Evolutionary conservation across 306 rosid genomes (phyloP).

Genomic region (Castanea crenata): DNA sequence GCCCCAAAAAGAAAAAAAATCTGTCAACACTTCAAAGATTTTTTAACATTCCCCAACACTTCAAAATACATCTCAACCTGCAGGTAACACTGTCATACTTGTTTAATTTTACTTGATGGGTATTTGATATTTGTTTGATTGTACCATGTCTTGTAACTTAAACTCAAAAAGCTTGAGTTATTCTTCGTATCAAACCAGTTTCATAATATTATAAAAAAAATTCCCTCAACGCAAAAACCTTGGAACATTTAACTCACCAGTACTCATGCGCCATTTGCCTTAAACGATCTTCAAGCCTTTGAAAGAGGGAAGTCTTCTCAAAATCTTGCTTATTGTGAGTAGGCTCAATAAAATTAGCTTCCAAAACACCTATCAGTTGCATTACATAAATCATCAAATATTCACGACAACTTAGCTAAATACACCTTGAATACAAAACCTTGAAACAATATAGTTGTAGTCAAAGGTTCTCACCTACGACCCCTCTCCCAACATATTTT

Average conservation of each 20-base stretch:
- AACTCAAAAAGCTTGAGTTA: too few species aligned
- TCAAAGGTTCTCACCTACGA: constrained; percentile 39
- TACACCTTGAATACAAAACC: neutral
- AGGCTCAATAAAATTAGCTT: constrained; percentile 53
- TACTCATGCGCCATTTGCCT: constrained; percentile 49
- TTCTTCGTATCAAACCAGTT: too few species aligned
- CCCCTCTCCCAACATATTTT: constrained; percentile 36
- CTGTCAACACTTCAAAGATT: too few species aligned
- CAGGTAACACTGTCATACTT: too few species aligned
- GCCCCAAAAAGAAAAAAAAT: too few species aligned
- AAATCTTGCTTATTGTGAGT: constrained; percentile 60
- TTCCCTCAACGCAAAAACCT: too few species aligned
- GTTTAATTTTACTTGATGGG: too few species aligned
- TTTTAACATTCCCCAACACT: too few species aligned
- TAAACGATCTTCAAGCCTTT: constrained; percentile 47
- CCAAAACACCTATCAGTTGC: constrained; percentile 37
- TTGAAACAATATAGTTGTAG: neutral
- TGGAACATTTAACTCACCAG: constrained; percentile 28
- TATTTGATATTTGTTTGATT: too few species aligned
- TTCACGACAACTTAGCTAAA: neutral
- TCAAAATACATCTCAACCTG: too few species aligned
- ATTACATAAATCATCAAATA: neutral
- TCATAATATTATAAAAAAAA: too few species aligned
- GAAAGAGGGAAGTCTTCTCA: constrained; percentile 50
- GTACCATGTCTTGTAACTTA: too few species aligned